Percentiles rank a stretch among this genome's conserved stretches.
These are phyloP conservation scores for Vitellaria paradoxa DNA, from an alignment of 179 eudicot species.

Conservation along the genomic window DNA sequence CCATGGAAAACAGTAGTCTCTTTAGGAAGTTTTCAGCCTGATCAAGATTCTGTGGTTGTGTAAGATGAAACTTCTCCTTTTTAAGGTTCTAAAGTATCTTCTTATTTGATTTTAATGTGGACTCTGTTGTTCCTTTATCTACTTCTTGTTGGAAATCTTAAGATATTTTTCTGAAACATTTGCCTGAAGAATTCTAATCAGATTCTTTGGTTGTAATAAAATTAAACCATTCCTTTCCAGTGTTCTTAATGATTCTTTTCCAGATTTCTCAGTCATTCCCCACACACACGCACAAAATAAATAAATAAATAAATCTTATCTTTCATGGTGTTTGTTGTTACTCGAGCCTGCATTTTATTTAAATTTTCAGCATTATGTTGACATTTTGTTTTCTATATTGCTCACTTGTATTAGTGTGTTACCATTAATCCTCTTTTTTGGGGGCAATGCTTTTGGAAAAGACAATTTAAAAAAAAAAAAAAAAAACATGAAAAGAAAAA, in stretches of 20 bases:
- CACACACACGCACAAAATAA: no score
- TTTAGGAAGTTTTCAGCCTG: background rate
- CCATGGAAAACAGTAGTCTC: background rate
- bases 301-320: no score
- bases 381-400: no score
- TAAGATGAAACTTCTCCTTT: background rate
- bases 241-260: no score
- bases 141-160: slow-evolving; percentile 4
- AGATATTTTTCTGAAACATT: background rate
- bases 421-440: no score
- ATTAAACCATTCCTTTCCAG: no score
- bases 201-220: background rate
- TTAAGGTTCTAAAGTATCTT: background rate
- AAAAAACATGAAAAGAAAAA: no score
- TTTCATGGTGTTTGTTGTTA: background rate
- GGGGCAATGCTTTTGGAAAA: no score
- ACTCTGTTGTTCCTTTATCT: background rate
- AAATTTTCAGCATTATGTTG: no score
- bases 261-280: background rate
- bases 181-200: no score
- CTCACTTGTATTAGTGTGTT: no score
- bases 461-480: no score
- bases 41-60: background rate
- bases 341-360: slow-evolving; percentile 2
- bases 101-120: slow-evolving; percentile 10